These are phyloP conservation scores for Mycosphaerella sp. DNA, from an alignment of 2,329 filamentous ascomycete genomes.

Conservation along the genomic window DNA sequence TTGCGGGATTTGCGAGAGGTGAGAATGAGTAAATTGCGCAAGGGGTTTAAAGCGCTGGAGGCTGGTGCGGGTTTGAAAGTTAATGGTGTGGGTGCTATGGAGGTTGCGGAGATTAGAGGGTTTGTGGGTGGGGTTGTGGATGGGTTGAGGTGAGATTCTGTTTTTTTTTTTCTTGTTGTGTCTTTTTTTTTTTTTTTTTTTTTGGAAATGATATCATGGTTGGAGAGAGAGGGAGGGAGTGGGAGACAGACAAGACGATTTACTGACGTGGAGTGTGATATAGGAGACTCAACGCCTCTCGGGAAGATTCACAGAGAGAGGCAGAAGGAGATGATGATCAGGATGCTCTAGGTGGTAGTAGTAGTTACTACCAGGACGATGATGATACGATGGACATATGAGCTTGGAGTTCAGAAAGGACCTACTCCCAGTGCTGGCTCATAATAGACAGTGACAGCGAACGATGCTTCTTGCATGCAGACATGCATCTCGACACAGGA, in stretches of 20 bases:
- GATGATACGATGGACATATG: conserved; percentile 55
- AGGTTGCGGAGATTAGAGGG: conserved; percentile 76
- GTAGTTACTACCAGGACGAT: conserved; percentile 45
- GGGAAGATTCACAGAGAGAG: conserved; percentile 70
- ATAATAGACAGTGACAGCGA: neutral
- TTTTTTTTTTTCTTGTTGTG: too few species aligned
- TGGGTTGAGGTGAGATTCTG: conserved; percentile 53
- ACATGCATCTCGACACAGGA: too few species aligned
- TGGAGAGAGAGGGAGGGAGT: neutral
- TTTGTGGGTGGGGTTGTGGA: conserved; percentile 85
- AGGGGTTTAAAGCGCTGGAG: conserved; percentile 65
- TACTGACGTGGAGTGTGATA: too few species aligned
- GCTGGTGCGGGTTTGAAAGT: conserved; percentile 64
- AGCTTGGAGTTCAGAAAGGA: neutral
- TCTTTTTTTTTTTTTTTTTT: too few species aligned
- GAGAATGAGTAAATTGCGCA: conserved; percentile 79
- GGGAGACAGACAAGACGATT: neutral
- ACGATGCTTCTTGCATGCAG: too few species aligned
- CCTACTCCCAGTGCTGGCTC: neutral
- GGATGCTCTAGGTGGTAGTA: conserved; percentile 44
- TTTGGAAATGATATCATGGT: neutral
- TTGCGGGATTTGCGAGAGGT: conserved; percentile 80
- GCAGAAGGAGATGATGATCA: conserved; percentile 64
- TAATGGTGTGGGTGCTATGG: conserved; percentile 85
- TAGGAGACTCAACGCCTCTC: conserved; percentile 72